Evolutionary conservation across 768 basidiomycete genomes (phyloP), one percentile per base, ranked within the genome.

Genomic region (Collybiopsis confluens): DNA sequence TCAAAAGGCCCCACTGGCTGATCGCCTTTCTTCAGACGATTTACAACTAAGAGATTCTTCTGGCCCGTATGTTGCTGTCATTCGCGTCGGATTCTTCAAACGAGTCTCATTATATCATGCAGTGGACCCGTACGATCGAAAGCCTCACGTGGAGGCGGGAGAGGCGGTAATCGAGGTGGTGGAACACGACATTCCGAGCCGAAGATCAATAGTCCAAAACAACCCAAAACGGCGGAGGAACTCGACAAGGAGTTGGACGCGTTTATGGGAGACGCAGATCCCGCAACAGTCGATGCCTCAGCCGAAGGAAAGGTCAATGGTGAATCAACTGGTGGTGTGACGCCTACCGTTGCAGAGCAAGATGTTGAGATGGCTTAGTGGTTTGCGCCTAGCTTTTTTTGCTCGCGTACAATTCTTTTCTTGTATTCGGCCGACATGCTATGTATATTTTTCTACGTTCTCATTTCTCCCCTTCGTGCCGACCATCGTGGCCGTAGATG

Each of bases 241-340:
- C 70, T 97, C 55, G 93, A 97, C 67, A 85, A 80, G 66, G 93
- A 97, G 69, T 66, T 97, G 55, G 93, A 97, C 59, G 81, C 85
- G 2, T 91, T 90, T 61, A 90, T 92, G 90, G 82, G 79, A 7
- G 86, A 86, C 59, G 70, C 77, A 0, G 69, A 70, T 23, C 51
- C 71, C 15, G 38, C 1, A 11, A 33, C 30, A 33, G 33, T 16
- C 20, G 37, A 28, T 47, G 9, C 18, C 0, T 16, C 52, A 35
- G 43, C 43, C 26, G 41, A 28, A 45, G 52, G 28, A 27, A n/a
- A 18, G 18, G 3, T 15, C 26, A 24, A 18, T 20, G 51, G 38
- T 9, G 51, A 23, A 10, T 23, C 26, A 20, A 16, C 42, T 45
- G 43, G 16, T 23, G n/a, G 15, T 41, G 50, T 21, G 23, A 23